Evolutionary conservation across 441 rosid species (phyloP).

Genomic region (Gossypium gossypioides): DNA sequence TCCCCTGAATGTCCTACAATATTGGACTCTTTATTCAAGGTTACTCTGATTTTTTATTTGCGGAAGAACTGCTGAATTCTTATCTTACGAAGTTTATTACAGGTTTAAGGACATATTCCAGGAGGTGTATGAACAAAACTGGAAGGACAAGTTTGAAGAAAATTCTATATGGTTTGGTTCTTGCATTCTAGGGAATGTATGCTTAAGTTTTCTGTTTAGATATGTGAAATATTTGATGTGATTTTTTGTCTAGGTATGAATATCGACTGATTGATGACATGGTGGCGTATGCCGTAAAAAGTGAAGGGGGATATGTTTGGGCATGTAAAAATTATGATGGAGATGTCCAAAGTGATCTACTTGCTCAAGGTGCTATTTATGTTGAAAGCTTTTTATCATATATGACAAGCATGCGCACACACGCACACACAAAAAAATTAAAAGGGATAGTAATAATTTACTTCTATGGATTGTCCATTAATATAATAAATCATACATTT

Average conservation of each 20-base stretch:
- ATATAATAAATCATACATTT: neutral
- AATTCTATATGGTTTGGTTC: slow-evolving; percentile 70
- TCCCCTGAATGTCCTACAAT: neutral
- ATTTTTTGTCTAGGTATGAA: slow-evolving; percentile 56
- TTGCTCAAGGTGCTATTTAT: slow-evolving; percentile 66
- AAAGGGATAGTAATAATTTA: neutral
- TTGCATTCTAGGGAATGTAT: neutral
- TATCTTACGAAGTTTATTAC: slow-evolving; percentile 17
- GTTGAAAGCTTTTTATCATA: neutral
- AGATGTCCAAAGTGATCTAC: slow-evolving; percentile 94
- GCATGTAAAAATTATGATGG: slow-evolving; percentile 97
- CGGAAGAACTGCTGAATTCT: slow-evolving; percentile 11
- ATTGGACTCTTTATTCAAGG: neutral
- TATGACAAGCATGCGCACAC: neutral
- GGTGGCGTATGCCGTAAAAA: slow-evolving; percentile 94
- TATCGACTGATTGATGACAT: slow-evolving; percentile 92
- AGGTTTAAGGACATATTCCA: slow-evolving; percentile 95
- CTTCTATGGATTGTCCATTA: neutral
- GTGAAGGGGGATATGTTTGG: slow-evolving; percentile 99
- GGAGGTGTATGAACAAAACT: slow-evolving; percentile 76
- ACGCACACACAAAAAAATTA: neutral
- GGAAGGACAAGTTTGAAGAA: slow-evolving; percentile 84
- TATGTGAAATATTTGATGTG: slow-evolving; percentile 8
- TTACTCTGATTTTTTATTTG: neutral
- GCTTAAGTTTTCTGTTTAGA: neutral